Base-by-base conservation (phyloP, 2,329 filamentous ascomycete genomes). In the Tolypocladium tropicale region DNA sequence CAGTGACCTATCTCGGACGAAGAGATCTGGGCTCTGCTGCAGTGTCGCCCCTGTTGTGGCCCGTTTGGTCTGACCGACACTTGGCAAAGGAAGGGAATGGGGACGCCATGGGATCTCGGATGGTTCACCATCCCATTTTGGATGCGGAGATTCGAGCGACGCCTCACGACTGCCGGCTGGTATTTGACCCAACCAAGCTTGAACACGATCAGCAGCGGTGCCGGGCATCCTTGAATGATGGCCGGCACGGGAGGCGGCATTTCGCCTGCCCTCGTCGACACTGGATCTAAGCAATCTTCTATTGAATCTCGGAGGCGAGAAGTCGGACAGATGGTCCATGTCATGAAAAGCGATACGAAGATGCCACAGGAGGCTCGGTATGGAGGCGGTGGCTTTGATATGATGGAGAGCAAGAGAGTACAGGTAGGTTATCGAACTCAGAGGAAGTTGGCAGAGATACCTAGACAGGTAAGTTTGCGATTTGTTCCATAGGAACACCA, bases 1-100 rank as follows among this genome's bases (percentile, higher is more conserved):
- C 16, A 57, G 37, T 4, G 53, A 52, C 23, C 51, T 53, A 23
- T 57, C 56, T 43, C 51, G 53, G 10, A 55, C 34, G 30, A 55
- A 48, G 10, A 53, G 51, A n/a, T n/a, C 32, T 18, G 56, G 53
- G 23, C 56, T 57, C 18, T 32, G 53, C 10, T 11, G 6, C 25
- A 12, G 7, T 16, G 16, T 53, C 18, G 10, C 46, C 28, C 9
- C 11, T 50, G 18, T 33, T 33, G 30, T 36, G 6, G 25, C 36
- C 30, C 16, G 51, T 43, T n/a, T 50, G 5, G 11, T 32, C 16
- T 43, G 43, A 16, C 32, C 25, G 21, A 33, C 32, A 2, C 39
- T 30, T 18, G 32, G 23, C 9, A 37, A 2, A 18, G 53, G 33
- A 7, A 57, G 48, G 14, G 21, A 49, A 28, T 55, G 32, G 12